These are phyloP conservation scores for Ramalina intermedia DNA, from an alignment of 495 filamentous ascomycete genomes.

Conservation along the genomic window DNA sequence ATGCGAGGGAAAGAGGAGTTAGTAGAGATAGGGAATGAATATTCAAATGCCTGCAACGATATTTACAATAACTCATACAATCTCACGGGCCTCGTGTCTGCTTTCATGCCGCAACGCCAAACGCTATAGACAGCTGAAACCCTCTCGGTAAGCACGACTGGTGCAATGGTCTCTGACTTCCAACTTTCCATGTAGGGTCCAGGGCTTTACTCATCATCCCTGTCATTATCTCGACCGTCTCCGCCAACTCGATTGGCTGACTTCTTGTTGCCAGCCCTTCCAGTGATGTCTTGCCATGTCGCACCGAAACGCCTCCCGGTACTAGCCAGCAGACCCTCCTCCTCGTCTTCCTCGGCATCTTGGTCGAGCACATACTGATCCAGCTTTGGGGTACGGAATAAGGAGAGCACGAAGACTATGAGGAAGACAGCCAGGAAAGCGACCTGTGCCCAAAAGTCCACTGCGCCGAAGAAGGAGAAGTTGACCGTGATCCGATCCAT, in stretches of 20 bases:
- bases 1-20: too few relatives aligned
- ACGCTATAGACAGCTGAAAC: too few relatives aligned
- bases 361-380: constrained; percentile 64
- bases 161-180: too few relatives aligned
- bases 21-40: too few relatives aligned
- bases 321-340: constrained; percentile 76
- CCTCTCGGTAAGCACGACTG: too few relatives aligned
- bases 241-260: neutral
- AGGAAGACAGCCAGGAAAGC: constrained; percentile 67
- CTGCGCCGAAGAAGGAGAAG: constrained; percentile 88
- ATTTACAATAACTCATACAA: too few relatives aligned
- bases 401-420: constrained; percentile 54
- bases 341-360: constrained; percentile 86
- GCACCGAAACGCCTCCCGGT: constrained; percentile 67
- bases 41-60: too few relatives aligned
- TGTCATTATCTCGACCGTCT: constrained; percentile 1
- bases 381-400: constrained; percentile 67
- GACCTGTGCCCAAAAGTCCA: constrained; percentile 93
- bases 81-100: too few relatives aligned
- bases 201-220: constrained; percentile 1
- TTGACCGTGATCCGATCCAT: constrained; percentile 87
- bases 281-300: constrained; percentile 79
- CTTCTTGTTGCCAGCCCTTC: constrained; percentile 23
- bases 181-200: too few relatives aligned
- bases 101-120: too few relatives aligned